Evolutionary conservation across 2,329 filamentous ascomycete genomes (phyloP), one percentile per base, ranked within the genome.

Genomic region (Fusarium xylarioides): DNA sequence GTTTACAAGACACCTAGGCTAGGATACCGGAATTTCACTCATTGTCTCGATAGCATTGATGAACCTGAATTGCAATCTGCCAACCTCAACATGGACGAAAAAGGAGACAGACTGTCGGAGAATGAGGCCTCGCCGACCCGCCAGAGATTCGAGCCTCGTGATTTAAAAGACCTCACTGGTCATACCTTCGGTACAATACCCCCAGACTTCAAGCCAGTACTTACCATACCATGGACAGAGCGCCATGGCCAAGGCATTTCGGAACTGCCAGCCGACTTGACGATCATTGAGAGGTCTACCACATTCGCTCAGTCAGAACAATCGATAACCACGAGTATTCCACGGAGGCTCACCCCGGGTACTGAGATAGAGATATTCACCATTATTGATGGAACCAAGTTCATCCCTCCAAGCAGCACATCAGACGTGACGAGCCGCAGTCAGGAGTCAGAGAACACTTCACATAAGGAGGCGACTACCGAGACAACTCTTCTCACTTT

Each of bases 1-100:
- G 37, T 57, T 14, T 12, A 7, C 11, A 15, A 9, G 15, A 11
- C 2, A 15, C 4, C 4, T 26, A 9, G 6, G 6, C 7, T 11
- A 4, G 3, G 14, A 5, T 3, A 5, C 19, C 4, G 12, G 32
- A 19, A 4, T 16, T 28, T 5, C 1, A 23, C 49, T 56, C 5
- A 57, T 11, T 35, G 11, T 14, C 14, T 19, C 5, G 2, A 16
- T 3, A 61, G 58, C 10, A 30, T 23, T 14, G 19, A 42, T n/a
- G 32, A 44, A 8, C 8, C 19, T 7, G 23, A 37, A 15, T n/a
- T 15, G 18, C 32, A 21, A 57, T 23, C 16, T 38, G 6, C 19
- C 23, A 5, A 19, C n/a, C 19, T 21, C 23, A 35, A n/a, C 30
- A 30, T 43, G 19, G 23, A 21, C n/a, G 44, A 12, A 7, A 21